Percentiles rank a stretch among this genome's conserved stretches.
Evolutionary conservation across 2,329 filamentous ascomycete genomes (phyloP).

Genomic region (Cladosporium cucumerinum): DNA sequence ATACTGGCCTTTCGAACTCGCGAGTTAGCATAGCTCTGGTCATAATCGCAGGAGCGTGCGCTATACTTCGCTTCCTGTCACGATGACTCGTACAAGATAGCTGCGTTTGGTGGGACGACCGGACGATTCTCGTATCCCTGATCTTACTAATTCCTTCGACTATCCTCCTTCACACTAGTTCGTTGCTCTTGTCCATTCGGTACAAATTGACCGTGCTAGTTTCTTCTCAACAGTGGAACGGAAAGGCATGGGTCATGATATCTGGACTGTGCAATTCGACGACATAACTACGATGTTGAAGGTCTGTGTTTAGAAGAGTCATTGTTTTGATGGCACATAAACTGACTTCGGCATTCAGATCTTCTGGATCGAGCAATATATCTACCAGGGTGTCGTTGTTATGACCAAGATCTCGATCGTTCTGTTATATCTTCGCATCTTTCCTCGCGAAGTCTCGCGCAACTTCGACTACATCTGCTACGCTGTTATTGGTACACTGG

Average conservation of each 20-base stretch:
- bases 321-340: not conserved
- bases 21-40: not conserved
- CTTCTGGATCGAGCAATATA: conserved; percentile 5
- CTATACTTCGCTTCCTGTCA: not conserved
- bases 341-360: not conserved
- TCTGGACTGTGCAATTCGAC: not conserved
- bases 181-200: not conserved
- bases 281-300: not conserved
- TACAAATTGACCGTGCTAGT: not conserved
- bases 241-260: conserved; percentile 1
- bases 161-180: not conserved
- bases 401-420: conserved; percentile 2
- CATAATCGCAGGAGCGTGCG: not conserved
- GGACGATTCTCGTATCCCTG: not conserved
- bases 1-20: not conserved
- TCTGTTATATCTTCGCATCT: not conserved
- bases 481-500: not conserved
- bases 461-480: not conserved
- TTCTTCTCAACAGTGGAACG: not conserved
- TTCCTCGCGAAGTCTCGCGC: not conserved
- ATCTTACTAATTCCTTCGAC: conserved; percentile 1
- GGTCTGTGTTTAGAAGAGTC: not conserved
- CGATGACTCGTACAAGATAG: not conserved
- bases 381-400: not conserved
- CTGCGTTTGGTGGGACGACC: not conserved